Evolutionary conservation across 192 early-diverging fungal genomes (phyloP).

Genomic region (Borealophlyctis nickersoniae): DNA sequence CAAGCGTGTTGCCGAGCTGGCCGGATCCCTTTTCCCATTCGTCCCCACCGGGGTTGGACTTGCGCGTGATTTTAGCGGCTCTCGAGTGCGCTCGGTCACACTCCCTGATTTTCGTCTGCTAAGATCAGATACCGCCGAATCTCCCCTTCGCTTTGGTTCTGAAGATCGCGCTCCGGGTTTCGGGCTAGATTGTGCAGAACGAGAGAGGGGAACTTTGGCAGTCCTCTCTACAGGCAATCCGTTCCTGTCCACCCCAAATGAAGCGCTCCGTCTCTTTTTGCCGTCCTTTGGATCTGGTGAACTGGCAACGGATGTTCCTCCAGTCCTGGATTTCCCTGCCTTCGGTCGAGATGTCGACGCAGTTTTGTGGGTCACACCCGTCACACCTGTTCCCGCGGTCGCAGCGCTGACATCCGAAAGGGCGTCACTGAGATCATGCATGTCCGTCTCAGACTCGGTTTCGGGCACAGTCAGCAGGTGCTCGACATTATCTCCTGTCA

Average conservation of each 20-base stretch:
- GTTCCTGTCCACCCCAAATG: not conserved
- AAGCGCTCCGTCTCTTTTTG: too few species aligned
- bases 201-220: not conserved
- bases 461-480: not conserved
- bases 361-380: not conserved
- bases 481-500: constrained; percentile 9
- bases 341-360: not conserved
- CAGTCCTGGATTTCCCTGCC: not conserved
- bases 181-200: not conserved
- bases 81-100: too few species aligned
- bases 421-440: not conserved
- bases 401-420: not conserved
- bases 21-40: not conserved
- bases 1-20: too few species aligned
- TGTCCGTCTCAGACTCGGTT: not conserved
- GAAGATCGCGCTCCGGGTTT: not conserved
- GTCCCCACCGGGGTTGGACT: not conserved
- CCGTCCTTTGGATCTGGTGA: too few species aligned
- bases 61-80: too few species aligned
- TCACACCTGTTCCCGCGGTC: not conserved
- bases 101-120: too few species aligned
- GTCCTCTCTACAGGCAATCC: too few species aligned
- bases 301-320: not conserved
- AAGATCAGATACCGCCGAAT: too few species aligned
- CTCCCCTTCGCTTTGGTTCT: too few species aligned